Evolutionary conservation across 73 alveolate species (phyloP), one percentile per base, ranked within the genome.

Genomic region (Blepharisma japonicum): DNA sequence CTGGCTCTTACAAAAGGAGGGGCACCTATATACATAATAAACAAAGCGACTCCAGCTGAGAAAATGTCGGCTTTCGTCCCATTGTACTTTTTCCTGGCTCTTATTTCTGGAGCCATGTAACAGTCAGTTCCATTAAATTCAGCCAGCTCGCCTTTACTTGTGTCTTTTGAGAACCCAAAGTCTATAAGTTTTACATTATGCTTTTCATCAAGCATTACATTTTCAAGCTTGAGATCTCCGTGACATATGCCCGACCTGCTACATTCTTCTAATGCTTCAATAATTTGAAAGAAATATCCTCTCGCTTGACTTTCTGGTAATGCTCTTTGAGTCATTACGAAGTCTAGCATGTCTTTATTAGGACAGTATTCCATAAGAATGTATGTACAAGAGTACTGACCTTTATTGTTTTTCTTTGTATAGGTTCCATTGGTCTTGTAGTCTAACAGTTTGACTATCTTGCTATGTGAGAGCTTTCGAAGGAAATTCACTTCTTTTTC

Each of bases 221-320:
- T 88, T 80, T 88, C 95, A 6, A 92, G 95, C 32, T 88, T 88
- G 78, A 88, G 50, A 55, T 88, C 95, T 77, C 95, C 78, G 71
- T 88, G 95, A 25, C 78, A 78, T 27, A 88, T 70, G 7, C 91
- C 91, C 53, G 68, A 76, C 21, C 66, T 76, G 68, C 85, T 92
- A 32, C 86, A 70, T 71, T 56, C 67, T 68, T 79, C 89, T 7
- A 88, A 48, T 53, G 91, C 95, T 47, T 88, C 85, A 42, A 82
- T 66, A 51, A 88, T 20, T 71, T 88, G 84, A 18, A 9, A 55
- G 83, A 90, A 90, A 55, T 87, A 53, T 7, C 70, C 21, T 71
- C 92, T 68, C 45, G 88, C 48, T 18, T 68, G 81, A 20, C 70
- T 72, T 78, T 87, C 92, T 18, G 71, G 42, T 5, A 90, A 83